Conservation (phyloP, 257 asterid genomes). For the Solanum sitiens region DNA sequence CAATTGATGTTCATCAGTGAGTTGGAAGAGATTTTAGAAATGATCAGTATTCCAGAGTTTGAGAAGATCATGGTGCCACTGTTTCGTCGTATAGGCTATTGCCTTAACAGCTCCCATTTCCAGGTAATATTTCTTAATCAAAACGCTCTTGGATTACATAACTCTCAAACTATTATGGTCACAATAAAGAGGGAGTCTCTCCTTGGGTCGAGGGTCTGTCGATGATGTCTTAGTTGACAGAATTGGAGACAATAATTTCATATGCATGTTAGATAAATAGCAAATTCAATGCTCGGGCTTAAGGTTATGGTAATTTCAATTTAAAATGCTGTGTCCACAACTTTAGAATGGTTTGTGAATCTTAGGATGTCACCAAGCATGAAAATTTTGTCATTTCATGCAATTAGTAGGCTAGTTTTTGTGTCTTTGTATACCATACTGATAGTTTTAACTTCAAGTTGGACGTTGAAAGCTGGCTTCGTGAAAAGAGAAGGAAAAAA, state of each 20-base stretch:
- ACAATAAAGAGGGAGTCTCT: neutral
- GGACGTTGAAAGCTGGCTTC: neutral
- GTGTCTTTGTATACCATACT: neutral
- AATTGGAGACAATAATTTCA: neutral
- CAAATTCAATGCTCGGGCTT: neutral
- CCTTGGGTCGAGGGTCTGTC: neutral
- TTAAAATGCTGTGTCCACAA: neutral
- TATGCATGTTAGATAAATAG: neutral
- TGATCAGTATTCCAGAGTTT: constrained; percentile 27
- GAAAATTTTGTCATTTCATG: neutral
- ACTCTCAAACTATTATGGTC: neutral
- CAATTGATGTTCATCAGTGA: constrained; percentile 39
- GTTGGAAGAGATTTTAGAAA: constrained; percentile 33
- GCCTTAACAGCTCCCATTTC: constrained; percentile 37
- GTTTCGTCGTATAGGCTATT: constrained; percentile 28
- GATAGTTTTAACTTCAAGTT: neutral
- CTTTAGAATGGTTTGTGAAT: neutral
- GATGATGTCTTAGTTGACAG: neutral
- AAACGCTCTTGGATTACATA: neutral
- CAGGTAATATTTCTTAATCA: constrained; percentile 15
- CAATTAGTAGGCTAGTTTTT: neutral
- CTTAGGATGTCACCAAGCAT: neutral
- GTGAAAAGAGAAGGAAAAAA: neutral
- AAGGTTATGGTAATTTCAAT: neutral
- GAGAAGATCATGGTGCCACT: constrained; percentile 33